Evolutionary conservation across 2,329 filamentous ascomycete species (phyloP), one percentile per base, ranked within the genome.

Genomic region (Exophiala sideris): DNA sequence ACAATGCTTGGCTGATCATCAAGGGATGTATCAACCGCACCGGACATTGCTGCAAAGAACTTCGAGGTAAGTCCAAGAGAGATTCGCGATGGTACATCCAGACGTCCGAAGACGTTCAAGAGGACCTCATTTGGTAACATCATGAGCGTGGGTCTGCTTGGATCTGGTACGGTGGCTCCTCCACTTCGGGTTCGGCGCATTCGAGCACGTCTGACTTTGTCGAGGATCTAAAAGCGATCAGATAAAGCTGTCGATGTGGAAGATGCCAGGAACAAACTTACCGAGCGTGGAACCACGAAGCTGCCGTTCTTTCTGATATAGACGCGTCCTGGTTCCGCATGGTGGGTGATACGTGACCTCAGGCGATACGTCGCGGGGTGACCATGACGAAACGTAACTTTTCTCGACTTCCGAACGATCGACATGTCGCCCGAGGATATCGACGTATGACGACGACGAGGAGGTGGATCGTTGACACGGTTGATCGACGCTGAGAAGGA

Each of bases 31-130:
- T 45, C 11, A n/a, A 54, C 45, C 8, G 2, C 38, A n/a, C 40
- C 8, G 12, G 14, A 18, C 16, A 48, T 45, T 8, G 21, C 8
- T 3, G 38, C 38, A 12, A 54, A 48, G 2, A 45, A 42, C 32
- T 49, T 48, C 24, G n/a, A 34, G 1, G 38, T 49, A 12, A 54
- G 38, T 6, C 34, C 36, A 1, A 54, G 16, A 18, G 3, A 21
- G 45, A 48, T 41, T 1, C 51, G 5, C 3, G 45, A 44, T 2
- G 51, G 51, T 2, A 48, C 45, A 32, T 54, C 51, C 6, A 54
- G 51, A 5, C 38, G 10, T 6, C 44, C 18, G 12, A 48, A 35
- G 36, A 54, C 45, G 18, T 35, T 10, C 6, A 35, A 7, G 5
- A 54, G n/a, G n/a, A n/a, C n/a, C n/a, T n/a, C n/a, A n/a, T n/a